These are phyloP conservation scores for Emmonsiellopsis sp. DNA, from an alignment of 2,329 filamentous ascomycete genomes.

Conservation along the genomic window DNA sequence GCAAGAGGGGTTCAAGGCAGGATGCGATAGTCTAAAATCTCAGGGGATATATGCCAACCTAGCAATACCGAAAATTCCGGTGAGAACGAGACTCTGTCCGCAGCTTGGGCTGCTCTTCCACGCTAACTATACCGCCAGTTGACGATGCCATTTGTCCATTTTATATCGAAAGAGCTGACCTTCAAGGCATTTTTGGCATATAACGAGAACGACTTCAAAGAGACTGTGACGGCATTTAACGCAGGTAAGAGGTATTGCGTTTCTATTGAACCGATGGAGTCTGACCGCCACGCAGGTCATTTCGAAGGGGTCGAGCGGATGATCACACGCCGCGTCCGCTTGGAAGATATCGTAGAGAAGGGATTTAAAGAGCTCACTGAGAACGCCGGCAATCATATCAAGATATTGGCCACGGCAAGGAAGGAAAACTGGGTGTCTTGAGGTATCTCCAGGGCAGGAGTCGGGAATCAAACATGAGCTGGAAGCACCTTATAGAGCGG, in stretches of 20 bases:
- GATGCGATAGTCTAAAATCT: conserved; percentile 20
- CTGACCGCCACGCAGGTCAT: conserved; percentile 14
- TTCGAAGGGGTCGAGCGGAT: conserved; percentile 24
- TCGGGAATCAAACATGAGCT: no score
- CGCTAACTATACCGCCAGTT: conserved; percentile 3
- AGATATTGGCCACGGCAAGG: conserved; percentile 27
- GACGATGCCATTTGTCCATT: conserved; percentile 17
- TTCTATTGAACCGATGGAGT: background rate
- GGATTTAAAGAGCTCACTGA: conserved; percentile 24
- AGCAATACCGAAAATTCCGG: conserved; percentile 23
- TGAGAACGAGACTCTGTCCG: conserved; percentile 10
- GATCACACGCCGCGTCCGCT: conserved; percentile 23
- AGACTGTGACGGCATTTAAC: conserved; percentile 23
- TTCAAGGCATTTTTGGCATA: conserved; percentile 23
- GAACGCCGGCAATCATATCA: conserved; percentile 27
- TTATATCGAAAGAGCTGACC: conserved; percentile 23
- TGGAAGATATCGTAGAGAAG: conserved; percentile 23
- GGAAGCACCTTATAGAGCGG: no score
- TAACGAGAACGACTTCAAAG: conserved; percentile 23
- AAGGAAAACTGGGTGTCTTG: no score
- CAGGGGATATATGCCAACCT: conserved; percentile 25
- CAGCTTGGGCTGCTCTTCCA: conserved; percentile 9
- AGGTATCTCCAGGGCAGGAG: no score
- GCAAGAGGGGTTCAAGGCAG: conserved; percentile 21
- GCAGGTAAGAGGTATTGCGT: conserved; percentile 15